Conservation (phyloP, 192 early-diverging fungal species). For the Cladochytrium replicatum region DNA sequence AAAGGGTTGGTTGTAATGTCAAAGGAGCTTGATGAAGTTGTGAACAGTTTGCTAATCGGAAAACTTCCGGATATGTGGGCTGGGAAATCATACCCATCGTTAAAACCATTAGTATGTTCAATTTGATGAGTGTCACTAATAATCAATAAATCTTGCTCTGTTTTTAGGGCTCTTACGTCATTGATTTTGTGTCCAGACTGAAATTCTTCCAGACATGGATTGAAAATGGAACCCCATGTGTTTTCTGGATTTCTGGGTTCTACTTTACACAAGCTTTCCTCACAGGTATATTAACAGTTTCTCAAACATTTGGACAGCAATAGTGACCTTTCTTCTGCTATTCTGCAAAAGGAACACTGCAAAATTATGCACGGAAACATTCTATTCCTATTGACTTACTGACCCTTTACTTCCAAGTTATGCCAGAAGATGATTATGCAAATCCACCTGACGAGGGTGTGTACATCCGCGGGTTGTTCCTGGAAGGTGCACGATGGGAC, state of each 20-base stretch:
- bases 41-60: constrained; percentile 35
- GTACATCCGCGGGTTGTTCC: constrained; percentile 43
- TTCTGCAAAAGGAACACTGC: constrained; percentile 32
- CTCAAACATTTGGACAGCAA: background rate
- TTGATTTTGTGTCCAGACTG: constrained; percentile 41
- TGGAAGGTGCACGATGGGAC: constrained; percentile 56
- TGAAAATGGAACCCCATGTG: constrained; percentile 35
- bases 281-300: constrained; percentile 24
- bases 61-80: constrained; percentile 55
- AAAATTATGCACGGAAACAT: constrained; percentile 56
- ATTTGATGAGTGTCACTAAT: background rate
- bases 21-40: constrained; percentile 50
- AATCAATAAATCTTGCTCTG: background rate
- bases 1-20: constrained; percentile 57
- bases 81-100: constrained; percentile 43
- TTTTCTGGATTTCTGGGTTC: constrained; percentile 59
- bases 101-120: constrained; percentile 42
- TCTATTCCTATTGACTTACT: constrained; percentile 54
- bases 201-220: constrained; percentile 48
- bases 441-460: constrained; percentile 39
- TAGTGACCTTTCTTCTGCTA: background rate
- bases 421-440: constrained; percentile 25
- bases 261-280: constrained; percentile 56
- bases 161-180: constrained; percentile 38
- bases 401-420: constrained; percentile 40